Base-by-base conservation (phyloP, 2,329 filamentous ascomycete species). In the Verticillium albo-atrum region DNA sequence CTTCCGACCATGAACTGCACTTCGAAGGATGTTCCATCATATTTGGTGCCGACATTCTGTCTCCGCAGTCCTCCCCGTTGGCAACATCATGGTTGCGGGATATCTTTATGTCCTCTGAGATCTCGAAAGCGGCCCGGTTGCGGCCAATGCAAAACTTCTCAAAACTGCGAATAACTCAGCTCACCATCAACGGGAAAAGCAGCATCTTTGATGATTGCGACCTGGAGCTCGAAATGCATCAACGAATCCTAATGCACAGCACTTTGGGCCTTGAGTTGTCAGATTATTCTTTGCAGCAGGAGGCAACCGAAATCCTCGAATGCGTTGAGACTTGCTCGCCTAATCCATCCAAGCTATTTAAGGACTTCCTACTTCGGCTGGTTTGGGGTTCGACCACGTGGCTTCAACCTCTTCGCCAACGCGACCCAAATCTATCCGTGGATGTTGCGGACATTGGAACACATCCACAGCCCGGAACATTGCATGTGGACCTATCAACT, bases 21-120 rank as follows among this genome's bases (percentile, higher is more conserved):
- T 58, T 65, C 0, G 68, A 70, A 30, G 65, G 65, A 1, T 70
- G 68, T n/a, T 66, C 63, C 4, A 64, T 72, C 7, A 66, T 72
- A 3, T 68, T 70, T 6, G 68, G 68, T 0, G 66, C 70, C 0
- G 67, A 72, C 4, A 60, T 68, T 4, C 56, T 60, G 5, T 57
- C 58, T 2, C 32, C 54, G 3, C 42, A 27, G 10, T 50, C 56
- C 12, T 20, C 25, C 5, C 27, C 23, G 1, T 35, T 58, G 4
- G 50, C 57, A 0, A n/a, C 34, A 1, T 72, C 70, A 0, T 72
- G 70, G 70, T 47, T 72, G 0, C 62, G 67, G 0, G 70, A 72
- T 1, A 37, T 71, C 0, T 56, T 72, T 25, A 59, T 68, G 57
- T 58, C 61, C 0, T 59, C 58, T 1, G 63, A 61, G 0, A 51